Evolutionary conservation across 345 rosid genomes (phyloP).

Genomic region (Reutealis trisperma): DNA sequence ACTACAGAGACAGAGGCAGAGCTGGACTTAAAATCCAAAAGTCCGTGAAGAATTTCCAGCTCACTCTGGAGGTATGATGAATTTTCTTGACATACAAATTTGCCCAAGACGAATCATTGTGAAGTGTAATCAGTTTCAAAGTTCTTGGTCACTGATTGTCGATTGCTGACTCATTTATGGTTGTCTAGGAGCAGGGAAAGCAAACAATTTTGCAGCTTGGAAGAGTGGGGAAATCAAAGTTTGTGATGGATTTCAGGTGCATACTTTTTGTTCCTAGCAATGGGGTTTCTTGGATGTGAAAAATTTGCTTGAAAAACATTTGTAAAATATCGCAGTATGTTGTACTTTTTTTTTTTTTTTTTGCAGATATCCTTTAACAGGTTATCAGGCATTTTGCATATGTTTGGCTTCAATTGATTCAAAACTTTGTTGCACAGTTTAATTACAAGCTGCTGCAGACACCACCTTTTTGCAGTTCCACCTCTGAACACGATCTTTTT

Average conservation of each 20-base stretch:
- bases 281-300: not conserved
- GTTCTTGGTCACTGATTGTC: not conserved
- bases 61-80: constrained; percentile 57
- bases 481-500: constrained; percentile 37
- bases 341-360: not conserved
- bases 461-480: constrained; percentile 40
- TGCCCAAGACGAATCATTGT: not conserved
- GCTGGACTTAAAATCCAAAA: constrained; percentile 68
- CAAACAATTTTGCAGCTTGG: constrained; percentile 91
- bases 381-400: constrained; percentile 82
- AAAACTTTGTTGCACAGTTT: constrained; percentile 82
- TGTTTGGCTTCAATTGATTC: constrained; percentile 91
- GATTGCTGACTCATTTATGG: not conserved
- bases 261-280: not conserved
- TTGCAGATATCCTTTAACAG: constrained; percentile 80
- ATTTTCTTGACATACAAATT: not conserved
- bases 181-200: constrained; percentile 54
- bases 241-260: constrained; percentile 85
- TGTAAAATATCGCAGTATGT: not conserved
- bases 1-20: constrained; percentile 81
- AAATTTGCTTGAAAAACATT: not conserved
- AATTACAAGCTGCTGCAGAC: constrained; percentile 11
- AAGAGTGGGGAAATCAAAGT: constrained; percentile 67
- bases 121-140: not conserved
- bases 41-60: constrained; percentile 92